phyloP scores from a whole-genome alignment of 169 alveolate species.

The Cryptosporidium felis region DNA sequence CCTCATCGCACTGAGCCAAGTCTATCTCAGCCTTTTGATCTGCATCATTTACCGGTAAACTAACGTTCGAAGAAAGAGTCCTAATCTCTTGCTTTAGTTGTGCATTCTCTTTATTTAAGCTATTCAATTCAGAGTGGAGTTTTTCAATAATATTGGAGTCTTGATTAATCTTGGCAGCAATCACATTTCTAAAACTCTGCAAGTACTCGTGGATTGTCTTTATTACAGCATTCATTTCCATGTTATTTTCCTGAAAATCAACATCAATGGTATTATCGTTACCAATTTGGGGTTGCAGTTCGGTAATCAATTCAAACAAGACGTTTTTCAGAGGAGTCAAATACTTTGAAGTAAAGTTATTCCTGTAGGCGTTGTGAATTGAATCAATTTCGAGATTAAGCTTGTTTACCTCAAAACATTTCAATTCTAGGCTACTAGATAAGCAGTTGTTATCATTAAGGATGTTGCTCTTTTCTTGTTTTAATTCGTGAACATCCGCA shows the following conservation, averaged over 20 bases:
- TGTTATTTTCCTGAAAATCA: background rate
- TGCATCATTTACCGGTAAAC: too few species aligned
- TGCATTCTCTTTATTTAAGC: background rate
- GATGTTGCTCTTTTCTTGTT: constrained; percentile 16
- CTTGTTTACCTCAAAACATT: constrained; percentile 37
- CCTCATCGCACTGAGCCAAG: too few species aligned
- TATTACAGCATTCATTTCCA: constrained; percentile 32
- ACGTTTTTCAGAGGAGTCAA: constrained; percentile 32
- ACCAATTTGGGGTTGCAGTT: background rate
- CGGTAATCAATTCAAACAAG: constrained; percentile 28
- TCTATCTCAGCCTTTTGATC: too few species aligned
- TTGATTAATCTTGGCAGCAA: background rate
- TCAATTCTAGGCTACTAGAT: constrained; percentile 16
- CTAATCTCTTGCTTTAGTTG: background rate
- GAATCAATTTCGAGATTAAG: constrained; percentile 35
- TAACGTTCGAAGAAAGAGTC: too few species aligned
- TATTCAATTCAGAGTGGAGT: constrained; percentile 17
- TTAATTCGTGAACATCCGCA: constrained; percentile 1
- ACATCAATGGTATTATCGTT: constrained; percentile 6
- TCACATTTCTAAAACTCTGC: constrained; percentile 13
- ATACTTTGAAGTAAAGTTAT: constrained; percentile 31
- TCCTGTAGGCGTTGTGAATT: background rate
- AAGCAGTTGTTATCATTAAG: constrained; percentile 49
- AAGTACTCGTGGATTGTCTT: constrained; percentile 42
- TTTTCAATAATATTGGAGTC: constrained; percentile 30